Evolutionary conservation across 768 basidiomycete genomes (phyloP).

Genomic region (Suillus subaureus): DNA sequence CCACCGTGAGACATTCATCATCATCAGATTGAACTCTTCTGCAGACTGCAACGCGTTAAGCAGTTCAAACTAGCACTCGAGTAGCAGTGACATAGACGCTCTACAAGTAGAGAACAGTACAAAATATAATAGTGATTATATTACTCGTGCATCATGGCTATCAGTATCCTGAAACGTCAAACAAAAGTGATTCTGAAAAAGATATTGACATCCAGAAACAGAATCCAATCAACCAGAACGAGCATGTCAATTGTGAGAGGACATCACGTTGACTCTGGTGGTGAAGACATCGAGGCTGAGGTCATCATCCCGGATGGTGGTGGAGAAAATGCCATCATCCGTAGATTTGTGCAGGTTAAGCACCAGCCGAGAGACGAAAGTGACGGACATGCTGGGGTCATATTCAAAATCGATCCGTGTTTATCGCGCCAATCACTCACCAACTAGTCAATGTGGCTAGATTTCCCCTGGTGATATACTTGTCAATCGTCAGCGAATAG

Average conservation of each 20-base stretch:
- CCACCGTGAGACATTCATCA: no score
- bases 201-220: background rate
- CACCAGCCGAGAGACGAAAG: slow-evolving; percentile 58
- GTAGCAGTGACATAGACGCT: background rate
- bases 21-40: no score
- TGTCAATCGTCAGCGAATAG: slow-evolving; percentile 5
- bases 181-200: background rate
- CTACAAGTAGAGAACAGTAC: background rate
- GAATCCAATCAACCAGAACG: background rate
- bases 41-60: no score
- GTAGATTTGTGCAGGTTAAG: slow-evolving; percentile 53
- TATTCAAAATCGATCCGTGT: background rate
- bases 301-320: background rate
- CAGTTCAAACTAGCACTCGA: background rate
- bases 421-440: slow-evolving; percentile 29
- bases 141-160: background rate
- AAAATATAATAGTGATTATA: background rate
- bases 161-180: background rate
- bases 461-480: slow-evolving; percentile 49
- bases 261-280: background rate
- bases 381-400: slow-evolving; percentile 45
- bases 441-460: slow-evolving; percentile 53
- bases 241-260: background rate
- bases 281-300: background rate
- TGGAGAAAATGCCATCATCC: slow-evolving; percentile 7